These are phyloP conservation scores for Termitomyces heimii DNA, from an alignment of 768 basidiomycete genomes.

Conservation along the genomic window DNA sequence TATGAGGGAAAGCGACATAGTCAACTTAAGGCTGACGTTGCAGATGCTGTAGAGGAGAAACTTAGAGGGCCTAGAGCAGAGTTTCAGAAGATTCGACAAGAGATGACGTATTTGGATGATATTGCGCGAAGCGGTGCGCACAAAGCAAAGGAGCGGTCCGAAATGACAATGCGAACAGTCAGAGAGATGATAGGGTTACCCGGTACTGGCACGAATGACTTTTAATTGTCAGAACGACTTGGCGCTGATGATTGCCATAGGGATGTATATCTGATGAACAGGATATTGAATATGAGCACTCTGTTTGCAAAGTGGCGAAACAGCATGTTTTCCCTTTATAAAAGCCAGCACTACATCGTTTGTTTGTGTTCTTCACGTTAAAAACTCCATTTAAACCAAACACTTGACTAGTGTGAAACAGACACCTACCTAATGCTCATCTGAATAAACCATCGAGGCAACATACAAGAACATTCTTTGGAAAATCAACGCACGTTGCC, in stretches of 20 bases:
- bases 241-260: neutral
- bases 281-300: neutral
- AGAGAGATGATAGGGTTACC: constrained; percentile 56
- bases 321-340: neutral
- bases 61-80: constrained; percentile 63
- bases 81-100: constrained; percentile 57
- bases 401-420: no score
- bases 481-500: no score
- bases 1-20: constrained; percentile 57
- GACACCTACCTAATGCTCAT: neutral
- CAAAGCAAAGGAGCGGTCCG: constrained; percentile 57
- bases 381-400: no score
- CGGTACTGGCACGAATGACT: neutral
- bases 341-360: neutral
- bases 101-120: constrained; percentile 52
- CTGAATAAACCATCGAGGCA: neutral
- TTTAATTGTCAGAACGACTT: neutral
- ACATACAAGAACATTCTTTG: no score
- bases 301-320: neutral
- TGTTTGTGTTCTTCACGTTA: neutral
- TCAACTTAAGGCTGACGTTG: constrained; percentile 67
- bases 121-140: constrained; percentile 62
- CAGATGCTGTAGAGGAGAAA: constrained; percentile 63
- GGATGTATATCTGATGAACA: neutral
- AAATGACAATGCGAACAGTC: constrained; percentile 61